A percentile compares a stretch with the other conserved stretches of the same genome.
These are phyloP conservation scores for Penicillium riverlandense DNA, from an alignment of 495 filamentous ascomycete genomes.

Conservation along the genomic window DNA sequence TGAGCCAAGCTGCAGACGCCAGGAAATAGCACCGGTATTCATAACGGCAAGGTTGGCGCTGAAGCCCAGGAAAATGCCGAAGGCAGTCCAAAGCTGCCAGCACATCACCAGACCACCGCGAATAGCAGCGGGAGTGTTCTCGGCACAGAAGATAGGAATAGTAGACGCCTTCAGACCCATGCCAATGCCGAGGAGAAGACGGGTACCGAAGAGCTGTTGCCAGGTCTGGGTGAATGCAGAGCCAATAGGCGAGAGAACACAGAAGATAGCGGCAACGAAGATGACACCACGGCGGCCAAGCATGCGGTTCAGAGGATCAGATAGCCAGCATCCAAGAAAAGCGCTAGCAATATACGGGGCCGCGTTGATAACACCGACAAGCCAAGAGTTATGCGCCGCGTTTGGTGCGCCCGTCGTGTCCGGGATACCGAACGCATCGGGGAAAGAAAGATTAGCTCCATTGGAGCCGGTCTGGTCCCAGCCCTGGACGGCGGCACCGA, in stretches of 20 bases:
- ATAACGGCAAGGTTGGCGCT: slow-evolving; percentile 54
- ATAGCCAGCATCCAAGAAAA: slow-evolving; percentile 51
- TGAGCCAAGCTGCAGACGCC: slow-evolving; percentile 58
- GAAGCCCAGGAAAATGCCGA: slow-evolving; percentile 56
- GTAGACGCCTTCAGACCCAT: slow-evolving; percentile 59
- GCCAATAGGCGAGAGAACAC: slow-evolving; percentile 50
- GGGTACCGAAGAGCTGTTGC: slow-evolving; percentile 49
- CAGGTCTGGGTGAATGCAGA: slow-evolving; percentile 49
- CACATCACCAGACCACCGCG: slow-evolving; percentile 59
- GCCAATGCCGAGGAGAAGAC: slow-evolving; percentile 56
- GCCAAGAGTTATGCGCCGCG: slow-evolving; percentile 42
- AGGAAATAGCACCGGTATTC: slow-evolving; percentile 46
- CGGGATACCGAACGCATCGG: slow-evolving; percentile 50
- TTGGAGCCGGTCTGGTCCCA: slow-evolving; percentile 53
- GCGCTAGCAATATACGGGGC: slow-evolving; percentile 35
- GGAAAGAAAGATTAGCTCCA: slow-evolving; percentile 61
- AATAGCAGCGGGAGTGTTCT: slow-evolving; percentile 52
- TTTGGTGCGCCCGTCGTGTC: slow-evolving; percentile 1
- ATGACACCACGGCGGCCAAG: slow-evolving; percentile 54
- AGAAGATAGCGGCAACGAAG: slow-evolving; percentile 55
- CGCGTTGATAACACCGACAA: slow-evolving; percentile 58
- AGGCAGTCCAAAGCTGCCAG: slow-evolving; percentile 50
- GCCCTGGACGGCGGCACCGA: slow-evolving; percentile 59
- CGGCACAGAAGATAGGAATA: slow-evolving; percentile 57
- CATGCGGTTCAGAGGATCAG: slow-evolving; percentile 48